phyloP scores from a whole-genome alignment of 2,329 filamentous ascomycete genomes.

The Sporothrix sp. region DNA sequence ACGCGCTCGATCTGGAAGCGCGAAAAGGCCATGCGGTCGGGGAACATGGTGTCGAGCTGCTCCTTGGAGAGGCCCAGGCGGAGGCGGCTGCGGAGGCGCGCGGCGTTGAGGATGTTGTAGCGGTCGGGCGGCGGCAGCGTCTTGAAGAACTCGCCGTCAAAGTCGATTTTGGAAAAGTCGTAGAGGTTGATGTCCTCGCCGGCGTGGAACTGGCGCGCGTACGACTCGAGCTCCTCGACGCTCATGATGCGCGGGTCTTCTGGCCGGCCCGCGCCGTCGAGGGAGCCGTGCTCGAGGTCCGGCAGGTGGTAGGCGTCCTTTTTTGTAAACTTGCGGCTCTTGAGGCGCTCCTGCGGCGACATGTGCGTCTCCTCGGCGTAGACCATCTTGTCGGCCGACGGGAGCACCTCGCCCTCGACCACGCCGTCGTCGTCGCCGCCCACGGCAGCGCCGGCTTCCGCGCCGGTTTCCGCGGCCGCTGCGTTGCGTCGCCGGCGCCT shows the following conservation, averaged over 20 bases:
- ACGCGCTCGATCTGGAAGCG: slow-evolving; percentile 94
- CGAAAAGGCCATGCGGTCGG: slow-evolving; percentile 93
- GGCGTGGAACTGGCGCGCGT: slow-evolving; percentile 81
- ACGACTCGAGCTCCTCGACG: slow-evolving; percentile 84
- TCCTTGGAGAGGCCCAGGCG: slow-evolving; percentile 96
- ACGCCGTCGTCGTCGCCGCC: slow-evolving; percentile 34
- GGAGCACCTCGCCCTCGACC: slow-evolving; percentile 56
- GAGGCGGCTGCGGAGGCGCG: slow-evolving; percentile 73
- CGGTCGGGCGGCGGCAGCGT: slow-evolving; percentile 82
- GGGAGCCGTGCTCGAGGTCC: slow-evolving; percentile 62
- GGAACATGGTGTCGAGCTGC: slow-evolving; percentile 93
- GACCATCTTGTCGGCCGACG: slow-evolving; percentile 59
- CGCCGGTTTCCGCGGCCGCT: slow-evolving; percentile 26
- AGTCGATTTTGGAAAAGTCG: slow-evolving; percentile 98
- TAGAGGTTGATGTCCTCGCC: slow-evolving; percentile 89
- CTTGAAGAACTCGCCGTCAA: slow-evolving; percentile 89
- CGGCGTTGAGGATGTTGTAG: slow-evolving; percentile 96
- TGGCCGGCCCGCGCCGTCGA: slow-evolving; percentile 77
- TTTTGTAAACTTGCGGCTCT: slow-evolving; percentile 72
- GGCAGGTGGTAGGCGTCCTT: slow-evolving; percentile 94
- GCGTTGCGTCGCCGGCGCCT: slow-evolving; percentile 42
- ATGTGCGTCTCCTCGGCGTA: slow-evolving; percentile 89
- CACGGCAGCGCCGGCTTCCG: too few species aligned
- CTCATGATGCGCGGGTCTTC: slow-evolving; percentile 97
- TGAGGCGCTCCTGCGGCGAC: slow-evolving; percentile 62